phyloP scores from a whole-genome alignment of 2,329 filamentous ascomycete genomes.

The Teratosphaeria gauchensis region DNA sequence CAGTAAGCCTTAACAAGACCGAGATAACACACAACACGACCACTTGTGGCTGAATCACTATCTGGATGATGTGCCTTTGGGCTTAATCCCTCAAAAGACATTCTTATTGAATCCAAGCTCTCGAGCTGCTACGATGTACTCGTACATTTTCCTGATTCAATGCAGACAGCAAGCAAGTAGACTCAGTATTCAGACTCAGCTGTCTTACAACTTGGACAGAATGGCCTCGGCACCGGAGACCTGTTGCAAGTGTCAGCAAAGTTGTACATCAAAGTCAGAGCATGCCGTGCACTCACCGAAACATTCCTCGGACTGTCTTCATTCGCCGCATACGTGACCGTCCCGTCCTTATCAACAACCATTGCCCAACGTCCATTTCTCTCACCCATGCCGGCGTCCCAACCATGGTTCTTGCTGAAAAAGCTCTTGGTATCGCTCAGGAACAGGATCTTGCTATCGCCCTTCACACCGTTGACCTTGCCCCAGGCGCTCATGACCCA shows the following conservation, averaged over 20 bases:
- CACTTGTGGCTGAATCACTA: too few relatives aligned
- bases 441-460: slow-evolving; percentile 67
- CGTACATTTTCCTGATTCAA: neutral
- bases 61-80: too few relatives aligned
- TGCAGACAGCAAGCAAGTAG: neutral
- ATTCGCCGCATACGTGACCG: slow-evolving; percentile 69
- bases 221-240: slow-evolving; percentile 19
- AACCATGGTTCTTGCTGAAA: slow-evolving; percentile 71
- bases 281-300: slow-evolving; percentile 27
- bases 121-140: neutral
- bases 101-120: neutral
- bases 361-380: slow-evolving; percentile 72
- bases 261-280: neutral
- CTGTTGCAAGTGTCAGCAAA: slow-evolving; percentile 1
- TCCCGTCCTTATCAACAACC: slow-evolving; percentile 68
- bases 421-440: slow-evolving; percentile 57
- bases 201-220: slow-evolving; percentile 15
- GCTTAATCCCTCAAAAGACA: too few relatives aligned
- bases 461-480: slow-evolving; percentile 73
- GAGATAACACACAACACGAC: too few relatives aligned
- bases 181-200: neutral
- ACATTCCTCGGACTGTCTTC: slow-evolving; percentile 48
- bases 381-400: slow-evolving; percentile 57
- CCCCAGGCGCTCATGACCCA: slow-evolving; percentile 66
- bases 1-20: too few relatives aligned